These are phyloP conservation scores for Chaetothyriales sp. DNA, from an alignment of 2,329 filamentous ascomycete species.

Conservation along the genomic window DNA sequence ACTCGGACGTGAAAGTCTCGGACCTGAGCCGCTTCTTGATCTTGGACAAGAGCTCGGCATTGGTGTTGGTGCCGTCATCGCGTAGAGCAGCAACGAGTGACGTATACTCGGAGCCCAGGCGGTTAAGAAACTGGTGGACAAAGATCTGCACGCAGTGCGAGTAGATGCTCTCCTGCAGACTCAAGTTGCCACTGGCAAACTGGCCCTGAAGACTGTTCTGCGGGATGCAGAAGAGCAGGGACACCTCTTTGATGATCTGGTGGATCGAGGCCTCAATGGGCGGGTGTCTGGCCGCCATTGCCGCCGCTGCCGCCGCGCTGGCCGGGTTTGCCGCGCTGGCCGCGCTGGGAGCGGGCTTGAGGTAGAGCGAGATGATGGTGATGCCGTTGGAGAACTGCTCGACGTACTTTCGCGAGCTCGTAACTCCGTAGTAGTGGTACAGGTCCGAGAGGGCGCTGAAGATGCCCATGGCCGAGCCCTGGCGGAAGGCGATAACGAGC, in stretches of 20 bases:
- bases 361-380: slow-evolving; percentile 90
- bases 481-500: slow-evolving; percentile 85
- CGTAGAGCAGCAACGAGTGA: slow-evolving; percentile 74
- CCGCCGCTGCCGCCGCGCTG: slow-evolving; percentile 35
- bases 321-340: no score
- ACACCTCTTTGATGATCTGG: slow-evolving; percentile 98
- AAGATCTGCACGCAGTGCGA: slow-evolving; percentile 97
- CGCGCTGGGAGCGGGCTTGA: slow-evolving; percentile 53
- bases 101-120: slow-evolving; percentile 79
- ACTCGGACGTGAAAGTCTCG: slow-evolving; percentile 95
- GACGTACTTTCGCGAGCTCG: slow-evolving; percentile 91
- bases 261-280: slow-evolving; percentile 90
- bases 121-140: slow-evolving; percentile 94
- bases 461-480: slow-evolving; percentile 77
- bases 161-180: slow-evolving; percentile 92
- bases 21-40: slow-evolving; percentile 89
- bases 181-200: slow-evolving; percentile 74
- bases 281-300: slow-evolving; percentile 46
- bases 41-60: slow-evolving; percentile 79
- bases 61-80: slow-evolving; percentile 59
- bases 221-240: slow-evolving; percentile 90
- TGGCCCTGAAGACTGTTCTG: slow-evolving; percentile 90
- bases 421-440: slow-evolving; percentile 97
- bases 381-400: slow-evolving; percentile 99
- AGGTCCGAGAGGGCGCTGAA: slow-evolving; percentile 92